A percentile compares a stretch with the other conserved stretches of the same genome.
These are phyloP conservation scores for Xerocomellus intermedius DNA, from an alignment of 768 basidiomycete genomes.

Conservation along the genomic window DNA sequence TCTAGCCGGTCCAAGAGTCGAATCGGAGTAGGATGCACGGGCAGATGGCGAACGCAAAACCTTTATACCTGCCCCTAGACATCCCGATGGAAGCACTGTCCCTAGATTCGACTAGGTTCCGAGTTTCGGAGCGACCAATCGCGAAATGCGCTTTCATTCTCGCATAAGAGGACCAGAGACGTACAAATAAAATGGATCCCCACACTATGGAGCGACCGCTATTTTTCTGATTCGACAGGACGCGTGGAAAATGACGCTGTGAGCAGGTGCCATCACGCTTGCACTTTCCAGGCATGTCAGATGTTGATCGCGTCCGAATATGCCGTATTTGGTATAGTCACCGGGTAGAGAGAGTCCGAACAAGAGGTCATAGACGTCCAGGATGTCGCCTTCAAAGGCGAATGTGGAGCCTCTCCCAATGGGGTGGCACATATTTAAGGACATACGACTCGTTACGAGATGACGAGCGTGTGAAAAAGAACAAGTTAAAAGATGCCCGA, in stretches of 20 bases:
- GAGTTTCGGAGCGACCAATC: conserved; percentile 14
- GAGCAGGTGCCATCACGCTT: neutral
- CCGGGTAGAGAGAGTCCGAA: conserved; percentile 1
- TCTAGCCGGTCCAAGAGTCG: conserved; percentile 1
- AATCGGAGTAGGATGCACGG: neutral
- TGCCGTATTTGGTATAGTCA: neutral
- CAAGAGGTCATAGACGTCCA: neutral
- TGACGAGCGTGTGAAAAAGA: too few species aligned
- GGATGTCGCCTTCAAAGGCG: neutral
- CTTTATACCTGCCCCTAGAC: conserved; percentile 16
- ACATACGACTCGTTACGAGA: too few species aligned
- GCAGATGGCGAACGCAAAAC: neutral
- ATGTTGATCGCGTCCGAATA: neutral
- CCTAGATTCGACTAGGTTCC: neutral
- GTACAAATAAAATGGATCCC: neutral
- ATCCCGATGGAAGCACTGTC: neutral
- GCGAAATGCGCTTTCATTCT: conserved; percentile 15
- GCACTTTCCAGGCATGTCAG: conserved; percentile 1
- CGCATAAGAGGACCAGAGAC: neutral
- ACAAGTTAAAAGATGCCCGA: neutral
- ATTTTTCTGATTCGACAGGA: conserved; percentile 16
- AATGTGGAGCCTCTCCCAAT: neutral
- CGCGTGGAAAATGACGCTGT: neutral
- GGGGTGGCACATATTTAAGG: too few species aligned
- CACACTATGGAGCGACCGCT: neutral